Conservation (phyloP, 345 rosid species). For the Gynandropsis gynandra region DNA sequence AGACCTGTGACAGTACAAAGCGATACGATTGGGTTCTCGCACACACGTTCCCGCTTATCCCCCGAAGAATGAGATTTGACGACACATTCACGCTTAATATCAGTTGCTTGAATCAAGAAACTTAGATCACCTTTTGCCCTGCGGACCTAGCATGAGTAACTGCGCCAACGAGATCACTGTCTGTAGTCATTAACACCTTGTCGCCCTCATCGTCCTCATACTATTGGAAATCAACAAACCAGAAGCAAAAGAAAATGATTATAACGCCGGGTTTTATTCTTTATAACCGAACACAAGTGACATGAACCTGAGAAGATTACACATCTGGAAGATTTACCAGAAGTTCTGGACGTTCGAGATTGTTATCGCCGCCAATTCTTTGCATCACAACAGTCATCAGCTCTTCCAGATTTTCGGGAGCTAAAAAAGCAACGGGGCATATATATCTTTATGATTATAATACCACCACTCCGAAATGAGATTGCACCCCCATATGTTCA, state of each 20-base stretch:
- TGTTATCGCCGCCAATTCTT: conserved; percentile 47
- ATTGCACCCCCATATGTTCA: too few relatives aligned
- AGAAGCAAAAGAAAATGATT: too few relatives aligned
- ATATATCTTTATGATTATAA: too few relatives aligned
- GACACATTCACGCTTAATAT: too few relatives aligned
- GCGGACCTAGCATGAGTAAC: conserved; percentile 54
- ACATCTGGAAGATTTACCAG: too few relatives aligned
- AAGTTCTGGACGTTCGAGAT: conserved; percentile 42
- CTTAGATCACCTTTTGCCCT: conserved; percentile 81
- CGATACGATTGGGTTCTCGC: too few relatives aligned
- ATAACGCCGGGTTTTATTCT: conserved; percentile 1
- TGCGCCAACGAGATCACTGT: conserved; percentile 68
- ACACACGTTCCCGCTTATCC: too few relatives aligned
- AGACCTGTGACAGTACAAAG: too few relatives aligned
- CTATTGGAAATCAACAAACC: conserved; percentile 8
- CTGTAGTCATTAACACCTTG: conserved; percentile 65
- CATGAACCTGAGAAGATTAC: conserved; percentile 25
- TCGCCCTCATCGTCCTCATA: conserved; percentile 98
- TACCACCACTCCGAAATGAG: too few relatives aligned
- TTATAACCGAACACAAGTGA: not conserved
- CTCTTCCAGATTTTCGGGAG: conserved; percentile 67
- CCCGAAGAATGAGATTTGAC: too few relatives aligned
- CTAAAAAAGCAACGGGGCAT: conserved; percentile 24
- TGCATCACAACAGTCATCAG: conserved; percentile 55
- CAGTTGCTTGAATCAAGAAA: too few relatives aligned